Evolutionary conservation across 2,329 filamentous ascomycete genomes (phyloP).

Genomic region (Sclerotiophoma versabilis): DNA sequence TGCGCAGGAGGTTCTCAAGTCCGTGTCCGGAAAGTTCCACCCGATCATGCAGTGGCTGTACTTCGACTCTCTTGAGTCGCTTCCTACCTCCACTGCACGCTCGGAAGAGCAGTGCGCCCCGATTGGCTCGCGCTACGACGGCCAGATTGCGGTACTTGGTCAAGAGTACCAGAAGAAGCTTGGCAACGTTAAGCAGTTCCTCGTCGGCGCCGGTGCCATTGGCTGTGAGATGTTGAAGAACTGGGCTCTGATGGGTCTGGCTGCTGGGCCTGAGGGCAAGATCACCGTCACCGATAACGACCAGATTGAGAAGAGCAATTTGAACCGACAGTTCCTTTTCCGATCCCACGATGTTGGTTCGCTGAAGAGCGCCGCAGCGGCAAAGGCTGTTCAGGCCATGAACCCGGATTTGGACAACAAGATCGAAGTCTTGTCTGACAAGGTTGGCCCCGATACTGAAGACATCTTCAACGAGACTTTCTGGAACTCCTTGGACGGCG

Average conservation of each 20-base stretch:
- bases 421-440: conserved; percentile 84
- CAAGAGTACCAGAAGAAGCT: conserved; percentile 94
- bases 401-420: conserved; percentile 90
- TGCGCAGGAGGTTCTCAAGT: conserved; percentile 95
- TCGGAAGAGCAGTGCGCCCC: conserved; percentile 90
- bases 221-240: conserved; percentile 99
- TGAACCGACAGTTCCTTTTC: conserved; percentile 98
- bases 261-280: conserved; percentile 83
- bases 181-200: conserved; percentile 86
- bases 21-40: conserved; percentile 96
- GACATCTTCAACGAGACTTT: conserved; percentile 93
- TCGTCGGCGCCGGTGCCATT: conserved; percentile 95
- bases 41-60: conserved; percentile 97
- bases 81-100: conserved; percentile 76
- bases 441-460: conserved; percentile 91
- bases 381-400: conserved; percentile 89
- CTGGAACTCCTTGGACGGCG: conserved; percentile 85
- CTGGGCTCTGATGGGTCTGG: conserved; percentile 98
- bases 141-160: conserved; percentile 95
- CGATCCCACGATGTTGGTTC: conserved; percentile 90
- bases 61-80: conserved; percentile 95
- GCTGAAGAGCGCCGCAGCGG: conserved; percentile 95
- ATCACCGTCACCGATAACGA: conserved; percentile 98
- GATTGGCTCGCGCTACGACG: conserved; percentile 85
- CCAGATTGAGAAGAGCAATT: conserved; percentile 97